Evolutionary conservation across 1,284 basidiomycete species (phyloP).

Genomic region (Boletus semigastroideus): DNA sequence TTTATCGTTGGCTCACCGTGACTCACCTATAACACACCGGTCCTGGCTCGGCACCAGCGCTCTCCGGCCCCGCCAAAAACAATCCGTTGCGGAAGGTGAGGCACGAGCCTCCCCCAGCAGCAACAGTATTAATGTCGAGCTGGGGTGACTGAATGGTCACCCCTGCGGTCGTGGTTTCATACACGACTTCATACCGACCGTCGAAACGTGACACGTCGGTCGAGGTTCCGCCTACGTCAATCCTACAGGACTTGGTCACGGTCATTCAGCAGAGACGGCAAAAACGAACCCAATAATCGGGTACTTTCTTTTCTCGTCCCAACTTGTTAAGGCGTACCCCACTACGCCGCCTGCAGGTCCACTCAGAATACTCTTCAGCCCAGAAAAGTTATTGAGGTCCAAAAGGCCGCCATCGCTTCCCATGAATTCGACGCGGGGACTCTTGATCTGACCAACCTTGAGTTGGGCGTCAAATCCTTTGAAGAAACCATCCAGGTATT

Average conservation of each 20-base stretch:
- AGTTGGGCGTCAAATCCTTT: slow-evolving; percentile 80
- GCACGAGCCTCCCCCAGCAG: slow-evolving; percentile 72
- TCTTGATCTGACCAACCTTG: slow-evolving; percentile 32
- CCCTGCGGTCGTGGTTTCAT: slow-evolving; percentile 81
- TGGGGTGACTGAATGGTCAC: slow-evolving; percentile 78
- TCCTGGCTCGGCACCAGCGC: slow-evolving; percentile 73
- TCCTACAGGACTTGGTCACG: slow-evolving; percentile 32
- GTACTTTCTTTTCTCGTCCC: slow-evolving; percentile 54
- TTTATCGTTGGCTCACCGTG: neutral
- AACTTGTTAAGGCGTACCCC: slow-evolving; percentile 71
- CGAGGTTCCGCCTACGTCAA: slow-evolving; percentile 74
- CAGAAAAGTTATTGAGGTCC: slow-evolving; percentile 70
- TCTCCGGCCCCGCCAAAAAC: slow-evolving; percentile 68
- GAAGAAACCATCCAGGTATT: slow-evolving; percentile 94
- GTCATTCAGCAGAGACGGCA: neutral
- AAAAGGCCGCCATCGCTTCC: slow-evolving; percentile 74
- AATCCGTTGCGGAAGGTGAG: slow-evolving; percentile 47
- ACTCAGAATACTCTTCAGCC: slow-evolving; percentile 73
- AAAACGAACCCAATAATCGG: slow-evolving; percentile 61
- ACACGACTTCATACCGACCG: slow-evolving; percentile 74
- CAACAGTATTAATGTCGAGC: slow-evolving; percentile 75
- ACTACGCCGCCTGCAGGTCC: slow-evolving; percentile 81
- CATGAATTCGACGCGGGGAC: slow-evolving; percentile 70
- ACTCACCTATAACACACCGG: slow-evolving; percentile 65
- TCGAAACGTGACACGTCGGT: slow-evolving; percentile 81